These are phyloP conservation scores for Dictyostelium brefeldianum DNA, from an alignment of 78 protist genomes.

Conservation along the genomic window DNA sequence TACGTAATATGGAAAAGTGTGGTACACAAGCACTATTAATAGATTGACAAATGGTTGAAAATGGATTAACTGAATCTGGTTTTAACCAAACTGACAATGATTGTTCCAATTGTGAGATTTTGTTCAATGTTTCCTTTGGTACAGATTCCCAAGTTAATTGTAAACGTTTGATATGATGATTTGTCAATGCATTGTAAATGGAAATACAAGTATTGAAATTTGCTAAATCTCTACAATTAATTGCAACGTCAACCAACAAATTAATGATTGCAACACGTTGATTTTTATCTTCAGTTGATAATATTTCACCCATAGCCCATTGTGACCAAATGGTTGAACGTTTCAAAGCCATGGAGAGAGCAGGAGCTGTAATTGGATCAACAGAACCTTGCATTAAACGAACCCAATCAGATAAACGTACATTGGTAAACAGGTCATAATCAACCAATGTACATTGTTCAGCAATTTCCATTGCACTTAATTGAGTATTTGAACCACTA, in stretches of 20 bases:
- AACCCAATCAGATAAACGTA: conserved; percentile 69
- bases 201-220: conserved; percentile 46
- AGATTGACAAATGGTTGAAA: background rate
- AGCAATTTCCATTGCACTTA: conserved; percentile 55
- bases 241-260: conserved; percentile 60
- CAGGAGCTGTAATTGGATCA: conserved; percentile 45
- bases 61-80: background rate
- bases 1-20: conserved; percentile 29
- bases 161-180: conserved; percentile 70
- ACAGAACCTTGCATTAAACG: conserved; percentile 58
- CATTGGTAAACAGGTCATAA: conserved; percentile 40
- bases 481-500: background rate
- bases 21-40: conserved; percentile 68
- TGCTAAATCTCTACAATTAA: conserved; percentile 46
- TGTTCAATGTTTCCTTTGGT: conserved; percentile 47
- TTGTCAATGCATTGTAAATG: conserved; percentile 34
- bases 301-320: conserved; percentile 78
- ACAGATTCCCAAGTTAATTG: conserved; percentile 61
- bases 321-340: conserved; percentile 39
- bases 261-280: conserved; percentile 53
- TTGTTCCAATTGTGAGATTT: conserved; percentile 12
- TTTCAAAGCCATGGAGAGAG: conserved; percentile 30
- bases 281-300: conserved; percentile 55
- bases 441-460: conserved; percentile 71
- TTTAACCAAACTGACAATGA: conserved; percentile 37